A percentile compares a stretch with the other conserved stretches of the same genome.
phyloP scores from a whole-genome alignment of 2,329 filamentous ascomycete species.

The Diaporthe capsici region DNA sequence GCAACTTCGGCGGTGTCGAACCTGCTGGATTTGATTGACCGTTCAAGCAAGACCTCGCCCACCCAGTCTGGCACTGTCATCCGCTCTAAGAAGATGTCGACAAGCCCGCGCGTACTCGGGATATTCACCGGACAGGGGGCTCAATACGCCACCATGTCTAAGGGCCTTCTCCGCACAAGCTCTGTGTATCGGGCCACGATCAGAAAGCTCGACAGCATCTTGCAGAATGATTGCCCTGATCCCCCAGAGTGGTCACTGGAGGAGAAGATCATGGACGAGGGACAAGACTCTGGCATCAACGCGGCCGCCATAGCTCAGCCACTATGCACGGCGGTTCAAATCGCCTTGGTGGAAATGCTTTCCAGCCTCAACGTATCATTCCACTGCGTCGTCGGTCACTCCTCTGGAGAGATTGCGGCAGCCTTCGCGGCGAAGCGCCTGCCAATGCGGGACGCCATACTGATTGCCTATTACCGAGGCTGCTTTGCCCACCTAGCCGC shows the following conservation, averaged over 20 bases:
- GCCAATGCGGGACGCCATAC: conserved; percentile 54
- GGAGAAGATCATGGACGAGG: conserved; percentile 51
- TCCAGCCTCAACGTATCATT: conserved; percentile 47
- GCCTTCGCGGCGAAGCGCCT: conserved; percentile 58
- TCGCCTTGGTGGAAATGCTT: conserved; percentile 55
- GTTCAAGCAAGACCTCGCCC: conserved; percentile 16
- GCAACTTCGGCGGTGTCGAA: conserved; percentile 45
- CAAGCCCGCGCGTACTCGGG: conserved; percentile 46
- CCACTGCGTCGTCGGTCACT: conserved; percentile 55
- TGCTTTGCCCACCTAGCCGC: conserved; percentile 47
- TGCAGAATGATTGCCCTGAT: conserved; percentile 45
- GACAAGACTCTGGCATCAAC: conserved; percentile 49
- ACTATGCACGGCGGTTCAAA: conserved; percentile 67
- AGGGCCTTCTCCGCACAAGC: conserved; percentile 49
- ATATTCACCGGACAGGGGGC: conserved; percentile 63
- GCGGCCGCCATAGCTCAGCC: conserved; percentile 63
- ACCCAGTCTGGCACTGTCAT: neutral
- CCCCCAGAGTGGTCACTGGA: conserved; percentile 51
- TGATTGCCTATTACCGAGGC: conserved; percentile 58
- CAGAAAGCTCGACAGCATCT: conserved; percentile 50
- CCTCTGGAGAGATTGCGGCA: conserved; percentile 60
- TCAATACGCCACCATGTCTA: conserved; percentile 60
- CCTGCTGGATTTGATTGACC: conserved; percentile 42
- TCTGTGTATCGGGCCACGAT: conserved; percentile 53
- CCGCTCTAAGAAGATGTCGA: conserved; percentile 44